Evolutionary conservation across 768 basidiomycete genomes (phyloP).

Genomic region (Hirschioporus abietinus): DNA sequence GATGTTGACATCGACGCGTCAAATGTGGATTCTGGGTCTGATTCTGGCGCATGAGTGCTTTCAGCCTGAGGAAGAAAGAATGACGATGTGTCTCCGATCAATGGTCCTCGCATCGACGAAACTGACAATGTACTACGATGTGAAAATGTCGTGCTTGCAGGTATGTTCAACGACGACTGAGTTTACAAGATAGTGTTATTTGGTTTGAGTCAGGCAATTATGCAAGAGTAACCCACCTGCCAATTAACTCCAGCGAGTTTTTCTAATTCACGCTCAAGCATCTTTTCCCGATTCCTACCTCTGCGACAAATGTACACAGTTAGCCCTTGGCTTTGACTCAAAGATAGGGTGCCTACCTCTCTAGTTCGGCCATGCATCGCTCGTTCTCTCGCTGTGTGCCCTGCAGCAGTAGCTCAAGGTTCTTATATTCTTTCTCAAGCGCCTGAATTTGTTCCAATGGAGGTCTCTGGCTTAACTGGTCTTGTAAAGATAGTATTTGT

Average conservation of each 20-base stretch:
- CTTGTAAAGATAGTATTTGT: conserved; percentile 58
- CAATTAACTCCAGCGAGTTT: conserved; percentile 75
- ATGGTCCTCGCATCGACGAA: not conserved
- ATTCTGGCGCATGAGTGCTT: conserved; percentile 20
- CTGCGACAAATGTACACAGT: conserved; percentile 24
- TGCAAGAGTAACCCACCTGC: conserved; percentile 47
- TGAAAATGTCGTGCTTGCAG: conserved; percentile 6
- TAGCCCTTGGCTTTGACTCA: not conserved
- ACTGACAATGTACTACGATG: not conserved
- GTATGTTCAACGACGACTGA: conserved; percentile 9
- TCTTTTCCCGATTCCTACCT: conserved; percentile 65
- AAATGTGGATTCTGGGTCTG: conserved; percentile 22
- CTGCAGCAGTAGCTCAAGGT: conserved; percentile 68
- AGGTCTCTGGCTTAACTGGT: conserved; percentile 61
- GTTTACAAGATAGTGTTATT: not conserved
- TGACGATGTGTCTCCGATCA: not conserved
- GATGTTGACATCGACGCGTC: conserved; percentile 30
- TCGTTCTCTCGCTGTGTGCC: conserved; percentile 87
- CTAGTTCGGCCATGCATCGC: conserved; percentile 75
- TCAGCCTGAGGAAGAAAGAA: conserved; percentile 10
- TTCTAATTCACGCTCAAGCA: conserved; percentile 66
- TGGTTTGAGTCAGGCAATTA: not conserved
- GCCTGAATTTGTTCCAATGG: conserved; percentile 61
- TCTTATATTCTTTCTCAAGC: conserved; percentile 67
- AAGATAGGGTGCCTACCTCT: conserved; percentile 43